A percentile compares a stretch with the other conserved stretches of the same genome.
Evolutionary conservation across 2,329 filamentous ascomycete genomes (phyloP).

Genomic region (Ophiostoma triangulosporum): DNA sequence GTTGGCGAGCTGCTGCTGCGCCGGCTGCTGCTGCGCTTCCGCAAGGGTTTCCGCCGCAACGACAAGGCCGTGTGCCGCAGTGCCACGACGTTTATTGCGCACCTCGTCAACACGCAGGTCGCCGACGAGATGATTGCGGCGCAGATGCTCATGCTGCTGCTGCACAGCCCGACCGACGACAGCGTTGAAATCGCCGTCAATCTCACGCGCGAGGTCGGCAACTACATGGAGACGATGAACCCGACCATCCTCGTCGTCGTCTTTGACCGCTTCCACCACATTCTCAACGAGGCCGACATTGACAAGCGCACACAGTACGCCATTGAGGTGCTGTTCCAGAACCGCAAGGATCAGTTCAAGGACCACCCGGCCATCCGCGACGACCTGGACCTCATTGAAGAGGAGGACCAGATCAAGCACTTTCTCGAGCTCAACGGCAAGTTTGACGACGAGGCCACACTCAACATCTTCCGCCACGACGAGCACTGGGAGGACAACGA

Average conservation of each 20-base stretch:
- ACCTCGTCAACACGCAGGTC: conserved; percentile 92
- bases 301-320: conserved; percentile 98
- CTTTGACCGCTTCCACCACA: conserved; percentile 91
- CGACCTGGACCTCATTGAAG: conserved; percentile 88
- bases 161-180: conserved; percentile 93
- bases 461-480: conserved; percentile 96
- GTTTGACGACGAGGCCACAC: conserved; percentile 68
- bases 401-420: conserved; percentile 97
- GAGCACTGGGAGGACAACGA: conserved; percentile 82
- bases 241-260: conserved; percentile 74
- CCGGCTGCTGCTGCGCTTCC: conserved; percentile 78
- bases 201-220: conserved; percentile 81
- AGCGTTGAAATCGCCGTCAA: conserved; percentile 95
- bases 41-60: conserved; percentile 90
- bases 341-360: conserved; percentile 92
- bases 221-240: conserved; percentile 93
- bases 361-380: conserved; percentile 84
- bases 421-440: conserved; percentile 69
- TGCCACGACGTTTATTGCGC: conserved; percentile 86
- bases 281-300: conserved; percentile 91
- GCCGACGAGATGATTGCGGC: conserved; percentile 87
- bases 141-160: conserved; percentile 79
- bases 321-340: conserved; percentile 95
- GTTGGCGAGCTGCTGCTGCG: conserved; percentile 84
- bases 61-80: conserved; percentile 93